Percentiles rank a stretch among this genome's conserved stretches.
Conservation (phyloP, 805 yeast species). For the Phaffomyces thermotolerans region DNA sequence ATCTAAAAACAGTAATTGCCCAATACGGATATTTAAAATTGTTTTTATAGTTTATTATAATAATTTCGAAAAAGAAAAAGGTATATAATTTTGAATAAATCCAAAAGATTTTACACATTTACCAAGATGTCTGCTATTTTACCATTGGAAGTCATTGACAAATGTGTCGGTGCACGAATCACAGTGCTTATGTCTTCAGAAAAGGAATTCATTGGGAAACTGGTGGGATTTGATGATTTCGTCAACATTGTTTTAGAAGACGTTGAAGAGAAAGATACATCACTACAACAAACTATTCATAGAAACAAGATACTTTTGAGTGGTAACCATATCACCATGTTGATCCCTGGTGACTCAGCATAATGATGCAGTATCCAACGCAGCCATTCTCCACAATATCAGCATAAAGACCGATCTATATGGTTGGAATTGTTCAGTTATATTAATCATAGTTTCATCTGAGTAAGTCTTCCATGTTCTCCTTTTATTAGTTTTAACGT, state of each 20-base stretch:
- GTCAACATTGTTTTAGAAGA: slow-evolving; percentile 86
- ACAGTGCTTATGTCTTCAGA: slow-evolving; percentile 57
- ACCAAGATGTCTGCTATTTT: slow-evolving; percentile 19
- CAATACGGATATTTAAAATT: too few species aligned
- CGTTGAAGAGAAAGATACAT: slow-evolving; percentile 55
- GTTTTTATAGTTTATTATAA: too few species aligned
- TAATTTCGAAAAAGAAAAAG: not conserved
- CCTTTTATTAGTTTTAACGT: slow-evolving; percentile 31
- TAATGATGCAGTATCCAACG: slow-evolving; percentile 1
- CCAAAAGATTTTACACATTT: not conserved
- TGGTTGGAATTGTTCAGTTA: slow-evolving; percentile 58
- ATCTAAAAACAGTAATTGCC: too few species aligned
- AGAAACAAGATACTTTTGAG: slow-evolving; percentile 59
- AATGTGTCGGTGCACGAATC: slow-evolving; percentile 72
- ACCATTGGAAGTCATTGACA: slow-evolving; percentile 85
- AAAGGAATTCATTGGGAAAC: slow-evolving; percentile 80
- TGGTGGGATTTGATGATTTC: slow-evolving; percentile 91
- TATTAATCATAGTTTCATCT: slow-evolving; percentile 46
- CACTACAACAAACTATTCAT: slow-evolving; percentile 36
- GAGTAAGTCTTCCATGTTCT: slow-evolving; percentile 62
- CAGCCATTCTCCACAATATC: slow-evolving; percentile 57
- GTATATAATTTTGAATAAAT: not conserved
- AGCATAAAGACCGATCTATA: slow-evolving; percentile 62
- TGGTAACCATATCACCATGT: slow-evolving; percentile 68
- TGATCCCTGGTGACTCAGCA: slow-evolving; percentile 43